Evolutionary conservation across 495 filamentous ascomycete genomes (phyloP), one percentile per base, ranked within the genome.

Genomic region (Podospora didyma): DNA sequence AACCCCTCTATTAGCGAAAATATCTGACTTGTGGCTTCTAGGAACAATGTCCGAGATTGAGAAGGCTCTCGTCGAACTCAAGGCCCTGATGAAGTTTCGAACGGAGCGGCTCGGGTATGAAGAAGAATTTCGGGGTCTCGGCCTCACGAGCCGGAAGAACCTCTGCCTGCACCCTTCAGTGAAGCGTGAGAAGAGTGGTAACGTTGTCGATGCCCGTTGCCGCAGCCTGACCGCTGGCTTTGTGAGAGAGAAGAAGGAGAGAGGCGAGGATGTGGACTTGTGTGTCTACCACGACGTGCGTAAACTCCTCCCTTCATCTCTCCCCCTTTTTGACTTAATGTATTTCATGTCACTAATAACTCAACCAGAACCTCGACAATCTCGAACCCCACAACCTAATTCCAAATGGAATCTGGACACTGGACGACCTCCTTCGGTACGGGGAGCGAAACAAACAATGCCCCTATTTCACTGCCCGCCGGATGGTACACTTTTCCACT

Each of bases 381-480:
- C 85, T 97, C 35, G 95, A 99, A 66, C 89, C 95, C 0, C 89
- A 96, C 64, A 96, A 95, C 64, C 81, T 97, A 6, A 83, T 99
- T 5, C 93, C 94, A 1, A 87, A 91, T 6, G 94, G 94, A 12
- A 89, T 99, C 2, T 97, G 96, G 82, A 97, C 94, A 0, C 79
- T 99, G n/a, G 93, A 97, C 64, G 89, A 85, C 3, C 76, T 97
- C 7, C 67, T 92, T 37, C 82, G 79, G 58, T 96, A 99, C 60
- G 93, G 94, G 42, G 92, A 99, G 71, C 77, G 96, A 71, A 86
- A 96, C 50, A 97, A 95, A 64, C 94, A 96, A 69, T 99, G 94
- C 64, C 95, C 94, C 0, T 99, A 99, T 66, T 99, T 99, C 62
- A 96, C 91, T 21, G 89, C 89, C 34, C 80, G 94, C 52, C 84